A percentile compares a stretch with the other conserved stretches of the same genome.
These are phyloP conservation scores for Penicillium paradoxum DNA, from an alignment of 495 filamentous ascomycete genomes.

Conservation along the genomic window DNA sequence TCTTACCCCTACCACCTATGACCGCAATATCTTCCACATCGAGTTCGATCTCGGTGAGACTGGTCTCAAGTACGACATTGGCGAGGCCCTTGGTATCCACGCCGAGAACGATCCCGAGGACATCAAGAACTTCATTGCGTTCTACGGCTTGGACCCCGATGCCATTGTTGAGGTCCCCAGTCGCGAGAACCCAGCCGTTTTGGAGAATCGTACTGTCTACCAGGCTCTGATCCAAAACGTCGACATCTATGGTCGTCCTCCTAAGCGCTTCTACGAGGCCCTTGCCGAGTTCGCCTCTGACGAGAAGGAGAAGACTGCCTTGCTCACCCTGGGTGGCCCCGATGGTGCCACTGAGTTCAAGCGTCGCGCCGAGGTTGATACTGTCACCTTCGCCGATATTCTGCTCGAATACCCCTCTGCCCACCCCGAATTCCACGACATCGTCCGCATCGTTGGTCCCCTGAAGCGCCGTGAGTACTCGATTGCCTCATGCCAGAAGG, in stretches of 20 bases:
- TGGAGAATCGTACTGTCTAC: conserved; percentile 90
- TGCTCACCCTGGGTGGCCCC: conserved; percentile 69
- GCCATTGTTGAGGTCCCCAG: conserved; percentile 87
- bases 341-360: conserved; percentile 95
- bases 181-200: conserved; percentile 67
- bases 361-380: conserved; percentile 88
- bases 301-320: conserved; percentile 71
- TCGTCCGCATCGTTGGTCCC: conserved; percentile 81
- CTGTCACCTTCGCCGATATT: conserved; percentile 85
- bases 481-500: conserved; percentile 92
- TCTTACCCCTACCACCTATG: conserved; percentile 82
- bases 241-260: conserved; percentile 94
- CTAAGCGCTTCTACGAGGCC: conserved; percentile 94
- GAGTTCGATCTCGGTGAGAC: conserved; percentile 93
- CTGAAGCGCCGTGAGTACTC: conserved; percentile 97
- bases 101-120: conserved; percentile 80
- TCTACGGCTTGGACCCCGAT: conserved; percentile 76
- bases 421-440: conserved; percentile 83
- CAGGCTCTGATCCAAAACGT: conserved; percentile 90
- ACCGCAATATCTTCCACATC: conserved; percentile 99
- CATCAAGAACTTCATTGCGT: conserved; percentile 79
- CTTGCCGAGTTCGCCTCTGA: conserved; percentile 83
- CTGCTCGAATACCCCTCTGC: conserved; percentile 84
- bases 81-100: conserved; percentile 96
- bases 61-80: conserved; percentile 91